Evolutionary conservation across 2,329 filamentous ascomycete genomes (phyloP).

Genomic region (Dothideomycetidae sp.): DNA sequence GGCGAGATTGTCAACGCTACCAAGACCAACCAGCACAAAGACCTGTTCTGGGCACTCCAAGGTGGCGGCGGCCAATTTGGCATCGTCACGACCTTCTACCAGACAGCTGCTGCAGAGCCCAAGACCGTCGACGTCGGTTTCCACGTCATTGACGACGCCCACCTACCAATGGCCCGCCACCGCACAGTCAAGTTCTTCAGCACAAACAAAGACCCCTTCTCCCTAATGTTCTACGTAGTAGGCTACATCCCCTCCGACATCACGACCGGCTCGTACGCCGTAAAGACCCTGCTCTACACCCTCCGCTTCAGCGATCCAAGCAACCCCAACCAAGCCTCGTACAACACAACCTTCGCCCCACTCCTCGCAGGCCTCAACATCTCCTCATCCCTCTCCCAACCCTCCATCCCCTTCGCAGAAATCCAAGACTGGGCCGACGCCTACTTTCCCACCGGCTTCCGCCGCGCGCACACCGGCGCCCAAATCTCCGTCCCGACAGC

Average conservation of each 20-base stretch:
- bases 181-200: slow-evolving; percentile 10
- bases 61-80: slow-evolving; percentile 37
- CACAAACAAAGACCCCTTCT: slow-evolving; percentile 10
- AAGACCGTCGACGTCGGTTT: slow-evolving; percentile 7
- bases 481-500: slow-evolving; percentile 8
- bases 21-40: slow-evolving; percentile 24
- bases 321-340: slow-evolving; percentile 1
- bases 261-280: neutral
- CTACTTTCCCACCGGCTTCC: slow-evolving; percentile 10
- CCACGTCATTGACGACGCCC: slow-evolving; percentile 9
- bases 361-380: slow-evolving; percentile 8
- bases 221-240: slow-evolving; percentile 11
- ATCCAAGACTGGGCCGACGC: slow-evolving; percentile 5
- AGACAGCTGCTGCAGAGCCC: slow-evolving; percentile 11
- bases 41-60: slow-evolving; percentile 39
- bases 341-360: slow-evolving; percentile 9
- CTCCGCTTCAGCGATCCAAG: slow-evolving; percentile 7
- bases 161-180: slow-evolving; percentile 8
- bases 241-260: slow-evolving; percentile 9
- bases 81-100: slow-evolving; percentile 21
- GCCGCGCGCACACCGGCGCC: slow-evolving; percentile 10
- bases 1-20: slow-evolving; percentile 35
- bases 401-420: slow-evolving; percentile 5
- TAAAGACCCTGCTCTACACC: slow-evolving; percentile 8
- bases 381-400: neutral